Percentiles rank a stretch among this genome's conserved stretches.
These are phyloP conservation scores for Ensete glaucum DNA, from an alignment of 176 grass and related monocot genomes.

Conservation along the genomic window DNA sequence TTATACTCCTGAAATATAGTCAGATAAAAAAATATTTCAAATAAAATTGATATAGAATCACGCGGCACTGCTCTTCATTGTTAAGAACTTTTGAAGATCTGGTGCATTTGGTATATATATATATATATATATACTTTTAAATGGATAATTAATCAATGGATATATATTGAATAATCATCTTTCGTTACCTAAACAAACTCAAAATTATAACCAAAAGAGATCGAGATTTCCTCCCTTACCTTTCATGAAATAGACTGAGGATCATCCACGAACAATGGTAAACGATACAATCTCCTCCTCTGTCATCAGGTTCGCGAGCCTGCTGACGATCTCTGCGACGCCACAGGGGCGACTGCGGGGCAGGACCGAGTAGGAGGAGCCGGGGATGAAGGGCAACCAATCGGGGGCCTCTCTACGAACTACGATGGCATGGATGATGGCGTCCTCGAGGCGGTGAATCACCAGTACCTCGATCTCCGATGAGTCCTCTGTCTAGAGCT, in stretches of 20 bases:
- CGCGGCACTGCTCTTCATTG: too few relatives aligned
- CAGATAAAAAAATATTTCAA: too few relatives aligned
- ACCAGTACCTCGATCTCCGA: conserved; percentile 29
- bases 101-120: too few relatives aligned
- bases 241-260: conserved; percentile 48
- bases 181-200: too few relatives aligned
- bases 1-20: too few relatives aligned
- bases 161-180: too few relatives aligned
- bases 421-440: conserved; percentile 47
- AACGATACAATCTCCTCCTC: conserved; percentile 58
- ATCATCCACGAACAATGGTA: conserved; percentile 51
- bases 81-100: too few relatives aligned
- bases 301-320: conserved; percentile 28
- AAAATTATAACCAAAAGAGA: too few relatives aligned
- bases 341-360: not conserved
- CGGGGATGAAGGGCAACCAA: conserved; percentile 82
- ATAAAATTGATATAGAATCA: too few relatives aligned
- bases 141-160: too few relatives aligned
- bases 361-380: conserved; percentile 73
- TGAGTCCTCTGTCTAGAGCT: conserved; percentile 28
- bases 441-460: conserved; percentile 41
- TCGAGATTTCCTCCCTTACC: conserved; percentile 26
- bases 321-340: conserved; percentile 33
- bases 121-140: too few relatives aligned
- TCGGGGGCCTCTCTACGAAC: conserved; percentile 60